phyloP scores from a whole-genome alignment of 2,329 filamentous ascomycete genomes.

The Claviceps maximensis region DNA sequence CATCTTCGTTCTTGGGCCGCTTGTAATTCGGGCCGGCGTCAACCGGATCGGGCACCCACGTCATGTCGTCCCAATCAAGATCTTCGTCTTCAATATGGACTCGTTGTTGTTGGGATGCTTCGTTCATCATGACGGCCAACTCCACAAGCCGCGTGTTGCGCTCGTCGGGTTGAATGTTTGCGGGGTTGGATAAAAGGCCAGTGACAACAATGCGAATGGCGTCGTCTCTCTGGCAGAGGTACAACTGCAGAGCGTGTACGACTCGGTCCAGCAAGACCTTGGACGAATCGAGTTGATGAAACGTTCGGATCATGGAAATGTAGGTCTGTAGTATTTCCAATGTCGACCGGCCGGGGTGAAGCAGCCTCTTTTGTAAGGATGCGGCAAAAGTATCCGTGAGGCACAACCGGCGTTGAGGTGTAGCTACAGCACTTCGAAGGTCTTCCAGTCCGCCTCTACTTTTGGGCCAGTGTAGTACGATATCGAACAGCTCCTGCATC shows the following conservation, averaged over 20 bases:
- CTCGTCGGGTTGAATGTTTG: conserved; percentile 34
- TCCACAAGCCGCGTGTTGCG: conserved; percentile 46
- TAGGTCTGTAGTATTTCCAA: conserved; percentile 65
- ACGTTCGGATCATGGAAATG: conserved; percentile 65
- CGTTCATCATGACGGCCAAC: conserved; percentile 52
- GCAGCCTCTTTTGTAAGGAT: conserved; percentile 49
- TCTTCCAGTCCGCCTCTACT: conserved; percentile 63
- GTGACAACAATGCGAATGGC: conserved; percentile 66
- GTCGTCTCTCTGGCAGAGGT: conserved; percentile 64
- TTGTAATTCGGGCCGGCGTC: conserved; percentile 90
- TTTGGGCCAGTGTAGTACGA: conserved; percentile 61
- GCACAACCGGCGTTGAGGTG: conserved; percentile 52
- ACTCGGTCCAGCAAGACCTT: conserved; percentile 66
- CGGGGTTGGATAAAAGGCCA: conserved; percentile 52
- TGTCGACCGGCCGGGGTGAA: conserved; percentile 66
- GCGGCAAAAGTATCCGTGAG: conserved; percentile 57
- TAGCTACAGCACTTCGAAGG: conserved; percentile 55
- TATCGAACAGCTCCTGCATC: conserved; percentile 64
- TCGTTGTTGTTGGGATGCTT: conserved; percentile 41
- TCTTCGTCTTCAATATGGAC: conserved; percentile 50
- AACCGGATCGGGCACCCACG: conserved; percentile 83
- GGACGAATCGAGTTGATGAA: conserved; percentile 62
- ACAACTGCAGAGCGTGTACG: conserved; percentile 59
- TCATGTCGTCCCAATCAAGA: conserved; percentile 82
- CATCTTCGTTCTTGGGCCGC: conserved; percentile 75